Conservation (phyloP, 352 stramenopile genomes). For the Phytophthora sansomeana region DNA sequence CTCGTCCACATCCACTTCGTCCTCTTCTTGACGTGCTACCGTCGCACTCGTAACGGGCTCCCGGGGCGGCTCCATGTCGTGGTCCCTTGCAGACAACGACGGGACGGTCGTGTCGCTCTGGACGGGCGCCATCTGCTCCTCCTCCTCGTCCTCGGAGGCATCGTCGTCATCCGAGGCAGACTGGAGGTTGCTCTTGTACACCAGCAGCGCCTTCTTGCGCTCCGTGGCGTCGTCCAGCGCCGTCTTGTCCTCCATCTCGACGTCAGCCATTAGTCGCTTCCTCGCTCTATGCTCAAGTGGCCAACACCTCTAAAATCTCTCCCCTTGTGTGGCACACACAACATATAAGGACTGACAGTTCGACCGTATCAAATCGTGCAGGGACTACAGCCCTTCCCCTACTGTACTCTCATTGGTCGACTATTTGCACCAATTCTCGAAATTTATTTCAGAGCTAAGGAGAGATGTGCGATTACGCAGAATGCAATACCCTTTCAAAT, state of each 20-base stretch:
- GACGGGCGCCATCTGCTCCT: conserved; percentile 25
- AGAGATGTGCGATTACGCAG: no score
- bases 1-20: conserved; percentile 40
- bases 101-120: conserved; percentile 17
- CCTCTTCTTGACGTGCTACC: conserved; percentile 10
- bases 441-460: no score
- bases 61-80: conserved; percentile 31
- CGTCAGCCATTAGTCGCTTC: conserved; percentile 45
- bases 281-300: not conserved
- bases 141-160: conserved; percentile 50
- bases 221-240: conserved; percentile 48
- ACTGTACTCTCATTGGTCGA: no score
- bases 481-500: no score
- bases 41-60: not conserved
- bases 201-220: conserved; percentile 81
- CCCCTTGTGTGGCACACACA: no score
- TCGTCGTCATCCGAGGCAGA: conserved; percentile 70
- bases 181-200: conserved; percentile 80
- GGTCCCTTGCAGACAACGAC: conserved; percentile 7
- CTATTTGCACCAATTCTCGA: no score
- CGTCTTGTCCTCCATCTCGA: conserved; percentile 51
- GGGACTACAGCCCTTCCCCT: no score
- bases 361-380: no score
- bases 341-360: no score
- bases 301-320: no score